Percentiles rank a stretch among this genome's conserved stretches.
phyloP scores from a whole-genome alignment of 2,329 filamentous ascomycete species.

The Ascochyta viciae-villosae region DNA sequence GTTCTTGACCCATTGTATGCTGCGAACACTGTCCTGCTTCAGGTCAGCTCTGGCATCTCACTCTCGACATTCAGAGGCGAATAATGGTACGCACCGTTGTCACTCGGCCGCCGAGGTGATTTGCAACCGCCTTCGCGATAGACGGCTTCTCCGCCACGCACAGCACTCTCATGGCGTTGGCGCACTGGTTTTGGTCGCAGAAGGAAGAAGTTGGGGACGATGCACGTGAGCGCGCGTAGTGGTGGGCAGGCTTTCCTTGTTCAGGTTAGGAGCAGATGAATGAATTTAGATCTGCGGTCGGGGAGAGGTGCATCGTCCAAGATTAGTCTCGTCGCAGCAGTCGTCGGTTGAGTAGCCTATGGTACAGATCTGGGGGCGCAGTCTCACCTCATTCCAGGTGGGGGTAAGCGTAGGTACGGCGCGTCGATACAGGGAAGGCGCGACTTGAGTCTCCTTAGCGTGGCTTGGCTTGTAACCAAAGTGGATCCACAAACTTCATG shows the following conservation, averaged over 20 bases:
- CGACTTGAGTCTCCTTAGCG: conserved; percentile 17
- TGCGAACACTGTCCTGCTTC: conserved; percentile 12
- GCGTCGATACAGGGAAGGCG: conserved; percentile 35
- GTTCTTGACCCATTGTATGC: conserved; percentile 81
- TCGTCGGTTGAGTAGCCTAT: too few relatives aligned
- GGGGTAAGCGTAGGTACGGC: too few relatives aligned
- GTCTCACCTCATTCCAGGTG: too few relatives aligned
- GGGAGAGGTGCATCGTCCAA: too few relatives aligned
- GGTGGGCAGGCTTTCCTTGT: too few relatives aligned
- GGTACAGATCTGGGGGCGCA: too few relatives aligned
- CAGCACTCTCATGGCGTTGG: conserved; percentile 61
- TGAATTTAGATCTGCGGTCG: too few relatives aligned
- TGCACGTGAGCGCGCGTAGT: conserved; percentile 42
- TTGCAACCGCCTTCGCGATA: conserved; percentile 92
- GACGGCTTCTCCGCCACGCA: conserved; percentile 90
- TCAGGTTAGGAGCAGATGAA: too few relatives aligned
- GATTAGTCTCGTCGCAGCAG: too few relatives aligned
- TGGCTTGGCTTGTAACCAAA: conserved; percentile 15
- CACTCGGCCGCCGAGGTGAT: conserved; percentile 83
- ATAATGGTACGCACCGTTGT: conserved; percentile 63
- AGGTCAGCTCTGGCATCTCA: conserved; percentile 13
- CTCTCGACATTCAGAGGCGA: neutral
- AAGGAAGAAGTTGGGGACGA: conserved; percentile 12
- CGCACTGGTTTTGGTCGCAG: conserved; percentile 8
- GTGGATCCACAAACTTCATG: conserved; percentile 14